A percentile compares a stretch with the other conserved stretches of the same genome.
Evolutionary conservation across 2,329 filamentous ascomycete genomes (phyloP).

Genomic region (Aspergillus japonicus): DNA sequence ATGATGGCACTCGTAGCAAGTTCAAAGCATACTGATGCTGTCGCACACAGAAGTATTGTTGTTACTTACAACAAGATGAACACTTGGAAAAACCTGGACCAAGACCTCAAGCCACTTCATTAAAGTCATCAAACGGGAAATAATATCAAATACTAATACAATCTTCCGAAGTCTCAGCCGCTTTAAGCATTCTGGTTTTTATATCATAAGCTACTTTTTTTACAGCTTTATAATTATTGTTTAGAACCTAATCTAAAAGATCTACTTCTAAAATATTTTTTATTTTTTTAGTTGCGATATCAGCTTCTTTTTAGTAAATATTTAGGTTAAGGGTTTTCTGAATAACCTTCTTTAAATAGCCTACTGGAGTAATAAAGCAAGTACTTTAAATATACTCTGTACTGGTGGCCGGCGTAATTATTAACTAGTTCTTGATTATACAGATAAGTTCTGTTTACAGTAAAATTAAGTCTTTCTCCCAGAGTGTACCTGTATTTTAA

Average conservation of each 20-base stretch:
- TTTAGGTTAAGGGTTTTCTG: slow-evolving; percentile 16
- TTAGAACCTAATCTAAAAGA: slow-evolving; percentile 25
- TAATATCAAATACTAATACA: slow-evolving; percentile 9
- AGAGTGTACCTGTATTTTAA: slow-evolving; percentile 19
- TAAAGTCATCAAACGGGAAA: slow-evolving; percentile 21
- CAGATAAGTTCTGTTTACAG: slow-evolving; percentile 26
- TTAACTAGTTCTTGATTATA: slow-evolving; percentile 16
- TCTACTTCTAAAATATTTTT: slow-evolving; percentile 21
- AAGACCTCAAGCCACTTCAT: slow-evolving; percentile 9
- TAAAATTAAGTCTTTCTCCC: slow-evolving; percentile 26
- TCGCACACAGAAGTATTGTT: no score
- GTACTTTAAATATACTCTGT: not conserved
- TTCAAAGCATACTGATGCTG: no score
- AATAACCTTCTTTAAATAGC: slow-evolving; percentile 14
- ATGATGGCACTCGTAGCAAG: no score
- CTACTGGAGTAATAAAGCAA: slow-evolving; percentile 14
- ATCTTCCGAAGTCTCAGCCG: slow-evolving; percentile 19
- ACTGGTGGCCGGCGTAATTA: not conserved
- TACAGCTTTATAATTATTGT: slow-evolving; percentile 21
- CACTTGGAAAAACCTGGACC: no score
- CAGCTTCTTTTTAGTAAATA: slow-evolving; percentile 19
- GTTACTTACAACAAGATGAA: no score
- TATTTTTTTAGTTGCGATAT: slow-evolving; percentile 21
- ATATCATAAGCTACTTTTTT: slow-evolving; percentile 16
- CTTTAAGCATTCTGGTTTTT: slow-evolving; percentile 22